Percentiles rank a stretch among this genome's conserved stretches.
Evolutionary conservation across 768 basidiomycete species (phyloP).

Genomic region (Cantharellus anzutake): DNA sequence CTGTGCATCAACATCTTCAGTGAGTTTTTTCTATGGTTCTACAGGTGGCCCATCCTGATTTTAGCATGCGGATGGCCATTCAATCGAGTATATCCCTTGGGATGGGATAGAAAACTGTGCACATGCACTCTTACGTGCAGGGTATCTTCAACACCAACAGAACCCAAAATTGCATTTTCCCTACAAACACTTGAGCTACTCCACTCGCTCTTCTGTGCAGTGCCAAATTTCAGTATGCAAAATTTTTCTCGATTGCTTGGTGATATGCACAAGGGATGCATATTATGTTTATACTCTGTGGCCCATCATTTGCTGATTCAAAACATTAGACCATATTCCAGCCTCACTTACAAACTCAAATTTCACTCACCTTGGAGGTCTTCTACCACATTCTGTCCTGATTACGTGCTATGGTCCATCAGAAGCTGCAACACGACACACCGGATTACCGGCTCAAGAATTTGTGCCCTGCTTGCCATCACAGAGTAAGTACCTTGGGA

Average conservation of each 20-base stretch:
- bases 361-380: conserved; percentile 20
- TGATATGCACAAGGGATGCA: conserved; percentile 12
- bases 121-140: neutral
- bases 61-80: too few species aligned
- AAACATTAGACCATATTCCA: conserved; percentile 14
- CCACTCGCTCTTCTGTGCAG: neutral
- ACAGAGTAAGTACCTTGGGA: neutral
- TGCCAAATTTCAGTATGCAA: conserved; percentile 12
- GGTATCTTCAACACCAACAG: neutral
- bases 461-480: conserved; percentile 21
- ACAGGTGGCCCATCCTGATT: too few species aligned
- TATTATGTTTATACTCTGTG: too few species aligned
- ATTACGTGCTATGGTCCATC: conserved; percentile 12
- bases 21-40: too few species aligned
- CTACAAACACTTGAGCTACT: neutral
- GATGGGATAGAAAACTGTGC: too few species aligned
- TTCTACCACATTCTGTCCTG: conserved; percentile 16
- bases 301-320: too few species aligned
- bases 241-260: conserved; percentile 15
- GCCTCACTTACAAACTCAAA: conserved; percentile 2
- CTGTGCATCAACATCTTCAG: too few species aligned
- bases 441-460: conserved; percentile 19
- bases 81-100: too few species aligned
- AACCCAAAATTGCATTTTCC: neutral
- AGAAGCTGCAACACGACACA: conserved; percentile 14